Evolutionary conservation across 225 moss, liverwort and hornwort species (phyloP).

Genomic region (Pseudisothecium myosuroides): DNA sequence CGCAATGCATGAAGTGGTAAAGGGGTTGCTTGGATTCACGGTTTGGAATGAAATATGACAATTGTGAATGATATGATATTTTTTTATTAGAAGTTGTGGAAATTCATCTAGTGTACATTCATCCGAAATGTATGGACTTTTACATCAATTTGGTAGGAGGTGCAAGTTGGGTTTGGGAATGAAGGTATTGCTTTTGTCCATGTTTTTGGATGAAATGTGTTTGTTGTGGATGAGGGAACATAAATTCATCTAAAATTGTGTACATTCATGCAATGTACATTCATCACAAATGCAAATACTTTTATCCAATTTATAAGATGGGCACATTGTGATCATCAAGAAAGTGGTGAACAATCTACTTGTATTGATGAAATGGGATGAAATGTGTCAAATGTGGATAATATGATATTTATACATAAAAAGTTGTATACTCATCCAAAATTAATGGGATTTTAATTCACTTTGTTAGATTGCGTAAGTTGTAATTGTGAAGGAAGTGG

Average conservation of each 20-base stretch:
- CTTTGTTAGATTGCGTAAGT: not conserved
- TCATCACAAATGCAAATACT: not conserved
- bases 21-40: not conserved
- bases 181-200: fast-evolving
- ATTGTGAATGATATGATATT: not conserved
- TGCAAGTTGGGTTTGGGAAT: fast-evolving
- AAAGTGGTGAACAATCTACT: not conserved
- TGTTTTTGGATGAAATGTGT: not conserved
- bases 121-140: not conserved
- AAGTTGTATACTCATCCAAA: not conserved
- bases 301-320: not conserved
- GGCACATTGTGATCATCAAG: not conserved
- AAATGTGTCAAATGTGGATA: not conserved
- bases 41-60: not conserved
- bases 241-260: not conserved
- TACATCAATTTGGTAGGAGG: not conserved
- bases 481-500: not conserved
- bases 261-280: fast-evolving
- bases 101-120: fast-evolving
- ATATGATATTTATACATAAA: not conserved
- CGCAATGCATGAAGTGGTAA: not conserved
- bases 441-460: not conserved
- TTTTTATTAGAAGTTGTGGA: not conserved
- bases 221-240: not conserved
- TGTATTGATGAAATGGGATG: not conserved